These are phyloP conservation scores for Xylaria sp. DNA, from an alignment of 2,329 filamentous ascomycete species.

Conservation along the genomic window DNA sequence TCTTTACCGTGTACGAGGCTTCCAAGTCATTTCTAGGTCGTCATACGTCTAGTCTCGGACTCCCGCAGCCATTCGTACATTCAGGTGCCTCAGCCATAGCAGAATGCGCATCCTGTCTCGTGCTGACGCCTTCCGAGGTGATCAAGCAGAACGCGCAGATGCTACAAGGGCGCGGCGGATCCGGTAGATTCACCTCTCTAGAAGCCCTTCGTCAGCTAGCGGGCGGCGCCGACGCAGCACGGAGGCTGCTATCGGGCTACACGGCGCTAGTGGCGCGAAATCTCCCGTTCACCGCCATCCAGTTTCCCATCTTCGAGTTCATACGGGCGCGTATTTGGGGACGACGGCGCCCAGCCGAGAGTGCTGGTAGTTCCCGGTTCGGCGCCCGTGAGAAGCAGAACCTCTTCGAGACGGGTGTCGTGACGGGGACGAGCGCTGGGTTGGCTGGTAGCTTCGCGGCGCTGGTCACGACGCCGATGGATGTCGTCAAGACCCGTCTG, in stretches of 20 bases:
- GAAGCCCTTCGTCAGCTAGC: conserved; percentile 61
- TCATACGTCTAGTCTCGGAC: conserved; percentile 57
- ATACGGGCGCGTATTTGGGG: conserved; percentile 74
- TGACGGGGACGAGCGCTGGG: conserved; percentile 80
- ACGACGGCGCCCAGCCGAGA: conserved; percentile 23
- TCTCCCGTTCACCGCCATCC: conserved; percentile 85
- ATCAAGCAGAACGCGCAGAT: conserved; percentile 96
- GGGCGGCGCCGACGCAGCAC: conserved; percentile 65
- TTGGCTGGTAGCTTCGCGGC: conserved; percentile 79
- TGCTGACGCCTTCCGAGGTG: conserved; percentile 89
- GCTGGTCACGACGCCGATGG: conserved; percentile 85
- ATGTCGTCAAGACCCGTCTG: conserved; percentile 81
- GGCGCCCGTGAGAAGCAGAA: conserved; percentile 49
- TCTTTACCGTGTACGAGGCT: conserved; percentile 90
- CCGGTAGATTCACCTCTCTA: conserved; percentile 56
- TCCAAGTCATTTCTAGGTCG: conserved; percentile 72
- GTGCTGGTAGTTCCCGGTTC: conserved; percentile 42
- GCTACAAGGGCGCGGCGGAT: conserved; percentile 56
- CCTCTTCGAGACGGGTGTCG: conserved; percentile 73
- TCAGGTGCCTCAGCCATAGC: conserved; percentile 78
- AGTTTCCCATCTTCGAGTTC: conserved; percentile 86
- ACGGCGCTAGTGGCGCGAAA: conserved; percentile 84
- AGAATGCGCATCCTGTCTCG: conserved; percentile 85
- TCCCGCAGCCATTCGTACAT: conserved; percentile 78
- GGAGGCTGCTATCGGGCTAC: conserved; percentile 77